These are phyloP conservation scores for Microcyclosporella mali DNA, from an alignment of 2,329 filamentous ascomycete species.

Conservation along the genomic window DNA sequence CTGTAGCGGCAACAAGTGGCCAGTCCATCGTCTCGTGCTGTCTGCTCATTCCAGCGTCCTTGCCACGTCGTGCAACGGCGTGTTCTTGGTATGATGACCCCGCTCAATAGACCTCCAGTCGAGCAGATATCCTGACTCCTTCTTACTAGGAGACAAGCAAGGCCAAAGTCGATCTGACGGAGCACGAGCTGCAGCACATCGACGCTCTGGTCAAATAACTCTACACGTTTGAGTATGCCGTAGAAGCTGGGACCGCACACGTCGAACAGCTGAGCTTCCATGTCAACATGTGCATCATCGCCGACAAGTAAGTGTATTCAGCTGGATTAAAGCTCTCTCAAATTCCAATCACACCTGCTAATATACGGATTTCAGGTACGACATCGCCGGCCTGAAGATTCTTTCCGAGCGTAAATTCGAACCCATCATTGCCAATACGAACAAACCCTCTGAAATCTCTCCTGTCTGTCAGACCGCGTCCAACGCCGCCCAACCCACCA, in stretches of 20 bases:
- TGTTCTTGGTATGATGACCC: constrained; percentile 15
- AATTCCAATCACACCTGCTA: too few relatives aligned
- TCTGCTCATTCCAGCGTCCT: constrained; percentile 22
- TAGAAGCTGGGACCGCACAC: not conserved
- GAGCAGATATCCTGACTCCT: not conserved
- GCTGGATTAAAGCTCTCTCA: too few relatives aligned
- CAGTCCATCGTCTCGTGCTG: constrained; percentile 17
- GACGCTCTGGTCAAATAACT: not conserved
- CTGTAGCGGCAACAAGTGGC: constrained; percentile 11
- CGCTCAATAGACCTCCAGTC: too few relatives aligned
- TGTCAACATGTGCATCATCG: not conserved
- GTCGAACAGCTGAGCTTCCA: not conserved
- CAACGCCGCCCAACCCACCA: not conserved
- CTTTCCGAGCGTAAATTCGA: not conserved
- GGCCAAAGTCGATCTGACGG: not conserved
- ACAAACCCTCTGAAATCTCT: not conserved
- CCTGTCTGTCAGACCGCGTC: not conserved
- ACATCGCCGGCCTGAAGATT: not conserved
- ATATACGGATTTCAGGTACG: too few relatives aligned
- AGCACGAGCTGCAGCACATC: not conserved
- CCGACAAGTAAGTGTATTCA: too few relatives aligned
- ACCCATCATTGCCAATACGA: not conserved
- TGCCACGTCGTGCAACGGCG: constrained; percentile 5
- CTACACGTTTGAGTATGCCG: not conserved
- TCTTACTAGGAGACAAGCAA: not conserved